A percentile compares a stretch with the other conserved stretches of the same genome.
Conservation (phyloP, 345 rosid genomes). For the Theobroma cacao region DNA sequence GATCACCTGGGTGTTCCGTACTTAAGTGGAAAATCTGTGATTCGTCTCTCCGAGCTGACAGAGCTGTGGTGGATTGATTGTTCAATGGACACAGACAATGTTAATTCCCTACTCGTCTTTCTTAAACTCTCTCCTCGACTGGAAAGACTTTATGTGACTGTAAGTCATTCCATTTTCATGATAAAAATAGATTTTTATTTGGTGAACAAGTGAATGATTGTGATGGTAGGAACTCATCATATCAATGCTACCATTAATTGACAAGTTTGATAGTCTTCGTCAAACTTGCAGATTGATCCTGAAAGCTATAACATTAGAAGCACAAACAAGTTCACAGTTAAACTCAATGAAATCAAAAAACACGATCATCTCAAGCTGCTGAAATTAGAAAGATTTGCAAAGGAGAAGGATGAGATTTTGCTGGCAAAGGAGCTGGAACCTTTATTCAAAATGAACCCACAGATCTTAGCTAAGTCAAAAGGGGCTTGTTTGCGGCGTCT, state of each 20-base stretch:
- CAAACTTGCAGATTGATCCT: constrained; percentile 1
- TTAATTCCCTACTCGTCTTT: not conserved
- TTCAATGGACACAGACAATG: not conserved
- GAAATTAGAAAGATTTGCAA: constrained; percentile 7
- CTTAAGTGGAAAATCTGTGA: not conserved
- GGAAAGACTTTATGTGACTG: constrained; percentile 1
- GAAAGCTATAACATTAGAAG: not conserved
- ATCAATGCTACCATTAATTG: not conserved
- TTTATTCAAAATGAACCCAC: not conserved
- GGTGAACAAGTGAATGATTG: not conserved
- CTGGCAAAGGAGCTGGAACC: not conserved
- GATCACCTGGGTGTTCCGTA: not conserved
- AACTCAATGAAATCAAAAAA: not conserved
- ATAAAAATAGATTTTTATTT: not conserved
- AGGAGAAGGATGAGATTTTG: not conserved
- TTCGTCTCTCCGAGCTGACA: not conserved
- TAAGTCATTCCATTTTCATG: not conserved
- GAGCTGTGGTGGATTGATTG: constrained; percentile 13
- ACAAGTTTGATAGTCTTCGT: too few species aligned
- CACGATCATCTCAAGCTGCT: not conserved
- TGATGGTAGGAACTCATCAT: too few species aligned
- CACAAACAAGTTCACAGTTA: not conserved
- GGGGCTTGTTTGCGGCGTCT: not conserved
- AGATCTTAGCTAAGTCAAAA: not conserved
- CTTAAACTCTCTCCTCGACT: not conserved